A percentile compares a stretch with the other conserved stretches of the same genome.
Conservation (phyloP, 371 early-diverging fungal genomes). For the Parasitella parasitica region DNA sequence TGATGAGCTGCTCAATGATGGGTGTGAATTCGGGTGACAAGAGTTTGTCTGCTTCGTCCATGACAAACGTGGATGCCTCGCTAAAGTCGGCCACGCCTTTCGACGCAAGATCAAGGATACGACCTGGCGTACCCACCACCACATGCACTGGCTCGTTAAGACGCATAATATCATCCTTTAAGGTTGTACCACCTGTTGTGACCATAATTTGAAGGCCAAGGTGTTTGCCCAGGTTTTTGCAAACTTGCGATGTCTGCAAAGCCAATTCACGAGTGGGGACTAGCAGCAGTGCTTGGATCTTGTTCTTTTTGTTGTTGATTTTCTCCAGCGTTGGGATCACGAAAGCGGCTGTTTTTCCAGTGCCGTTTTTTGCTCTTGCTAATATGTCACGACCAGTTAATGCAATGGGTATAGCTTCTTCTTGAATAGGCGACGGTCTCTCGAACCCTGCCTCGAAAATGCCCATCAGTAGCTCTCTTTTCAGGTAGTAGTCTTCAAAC, state of each 20-base stretch:
- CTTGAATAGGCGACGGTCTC: slow-evolving; percentile 98
- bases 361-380: slow-evolving; percentile 97
- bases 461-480: slow-evolving; percentile 95
- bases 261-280: slow-evolving; percentile 98
- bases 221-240: slow-evolving; percentile 91
- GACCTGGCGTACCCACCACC: slow-evolving; percentile 96
- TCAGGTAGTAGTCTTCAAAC: slow-evolving; percentile 96
- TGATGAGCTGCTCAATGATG: slow-evolving; percentile 89
- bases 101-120: slow-evolving; percentile 93
- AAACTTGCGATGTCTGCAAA: slow-evolving; percentile 92
- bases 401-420: slow-evolving; percentile 97
- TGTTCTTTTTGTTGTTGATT: slow-evolving; percentile 72
- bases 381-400: slow-evolving; percentile 94
- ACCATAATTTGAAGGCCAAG: slow-evolving; percentile 93
- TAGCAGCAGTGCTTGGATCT: slow-evolving; percentile 83
- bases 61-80: slow-evolving; percentile 84
- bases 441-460: slow-evolving; percentile 98
- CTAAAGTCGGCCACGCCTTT: slow-evolving; percentile 87
- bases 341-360: slow-evolving; percentile 98
- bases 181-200: slow-evolving; percentile 94
- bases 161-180: slow-evolving; percentile 97
- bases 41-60: slow-evolving; percentile 99
- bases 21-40: slow-evolving; percentile 95
- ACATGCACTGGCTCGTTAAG: slow-evolving; percentile 90
- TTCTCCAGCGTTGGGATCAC: slow-evolving; percentile 95